These are phyloP conservation scores for Chlorencoelia australis DNA, from an alignment of 2,329 filamentous ascomycete genomes.

Conservation along the genomic window DNA sequence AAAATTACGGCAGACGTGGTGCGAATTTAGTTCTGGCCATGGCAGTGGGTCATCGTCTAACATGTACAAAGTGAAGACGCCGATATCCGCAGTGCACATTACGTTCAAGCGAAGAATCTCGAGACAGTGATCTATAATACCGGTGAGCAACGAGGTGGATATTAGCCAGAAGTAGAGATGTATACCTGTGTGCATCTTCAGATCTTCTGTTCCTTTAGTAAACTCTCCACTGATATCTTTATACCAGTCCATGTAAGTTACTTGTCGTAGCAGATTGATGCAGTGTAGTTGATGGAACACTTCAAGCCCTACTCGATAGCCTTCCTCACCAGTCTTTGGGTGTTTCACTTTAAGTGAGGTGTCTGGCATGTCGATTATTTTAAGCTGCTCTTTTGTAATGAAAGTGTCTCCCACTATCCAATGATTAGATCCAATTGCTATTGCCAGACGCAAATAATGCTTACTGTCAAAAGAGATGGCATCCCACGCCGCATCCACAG, in stretches of 20 bases:
- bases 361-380: constrained; percentile 40
- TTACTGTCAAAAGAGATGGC: constrained; percentile 39
- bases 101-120: constrained; percentile 42
- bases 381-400: constrained; percentile 44
- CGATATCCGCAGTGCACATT: constrained; percentile 45
- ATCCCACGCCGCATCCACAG: constrained; percentile 49
- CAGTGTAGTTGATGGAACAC: constrained; percentile 32
- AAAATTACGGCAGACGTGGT: constrained; percentile 45
- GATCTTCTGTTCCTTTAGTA: constrained; percentile 31
- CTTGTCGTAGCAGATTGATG: constrained; percentile 32
- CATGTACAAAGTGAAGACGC: constrained; percentile 43
- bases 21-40: constrained; percentile 45
- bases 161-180: background rate
- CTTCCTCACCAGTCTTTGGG: constrained; percentile 43
- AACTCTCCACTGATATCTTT: constrained; percentile 38
- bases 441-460: constrained; percentile 1
- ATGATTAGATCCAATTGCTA: background rate
- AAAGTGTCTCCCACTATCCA: constrained; percentile 48
- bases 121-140: constrained; percentile 38
- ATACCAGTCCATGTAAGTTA: constrained; percentile 42
- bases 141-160: background rate
- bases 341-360: constrained; percentile 45
- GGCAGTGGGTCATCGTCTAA: constrained; percentile 34
- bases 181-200: constrained; percentile 32
- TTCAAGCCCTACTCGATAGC: constrained; percentile 45